A percentile compares a stretch with the other conserved stretches of the same genome.
phyloP scores from a whole-genome alignment of 2,329 filamentous ascomycete species.

The Biscogniauxia sp. region DNA sequence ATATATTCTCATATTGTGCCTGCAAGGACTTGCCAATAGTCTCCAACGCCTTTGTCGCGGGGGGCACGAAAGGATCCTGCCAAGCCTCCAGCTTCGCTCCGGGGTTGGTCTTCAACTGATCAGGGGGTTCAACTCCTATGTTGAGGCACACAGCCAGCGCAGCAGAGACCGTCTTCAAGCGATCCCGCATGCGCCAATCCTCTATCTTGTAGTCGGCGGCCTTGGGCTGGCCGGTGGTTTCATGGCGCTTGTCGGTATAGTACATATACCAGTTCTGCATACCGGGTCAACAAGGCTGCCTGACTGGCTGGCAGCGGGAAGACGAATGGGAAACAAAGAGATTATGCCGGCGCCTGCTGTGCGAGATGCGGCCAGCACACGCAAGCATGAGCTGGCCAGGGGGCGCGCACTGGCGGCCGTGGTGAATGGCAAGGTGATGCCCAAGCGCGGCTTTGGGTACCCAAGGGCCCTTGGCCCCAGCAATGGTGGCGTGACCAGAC shows the following conservation, averaged over 20 bases:
- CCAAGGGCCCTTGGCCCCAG: neutral
- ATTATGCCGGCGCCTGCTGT: neutral
- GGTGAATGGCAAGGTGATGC: neutral
- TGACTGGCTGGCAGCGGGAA: neutral
- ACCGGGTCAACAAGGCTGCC: conserved; percentile 14
- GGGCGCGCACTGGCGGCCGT: neutral
- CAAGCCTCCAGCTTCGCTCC: conserved; percentile 94
- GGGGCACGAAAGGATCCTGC: conserved; percentile 84
- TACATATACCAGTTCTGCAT: conserved; percentile 97
- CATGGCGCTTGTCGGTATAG: conserved; percentile 96
- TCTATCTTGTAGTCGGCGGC: conserved; percentile 65
- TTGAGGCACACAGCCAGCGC: conserved; percentile 93
- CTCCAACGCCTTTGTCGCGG: conserved; percentile 81
- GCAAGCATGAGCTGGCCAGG: neutral
- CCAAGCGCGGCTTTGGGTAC: neutral
- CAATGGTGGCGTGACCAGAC: neutral
- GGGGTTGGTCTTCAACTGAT: conserved; percentile 92
- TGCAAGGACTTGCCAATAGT: conserved; percentile 96
- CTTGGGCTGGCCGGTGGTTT: conserved; percentile 86
- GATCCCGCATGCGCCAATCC: conserved; percentile 96
- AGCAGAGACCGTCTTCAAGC: conserved; percentile 93
- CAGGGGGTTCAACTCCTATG: conserved; percentile 94
- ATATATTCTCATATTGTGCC: conserved; percentile 92
- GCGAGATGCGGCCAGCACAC: neutral
- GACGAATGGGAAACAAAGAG: neutral